A percentile compares a stretch with the other conserved stretches of the same genome.
These are phyloP conservation scores for Haematococcus lacustris DNA, from an alignment of 139 green algal genomes.

Conservation along the genomic window DNA sequence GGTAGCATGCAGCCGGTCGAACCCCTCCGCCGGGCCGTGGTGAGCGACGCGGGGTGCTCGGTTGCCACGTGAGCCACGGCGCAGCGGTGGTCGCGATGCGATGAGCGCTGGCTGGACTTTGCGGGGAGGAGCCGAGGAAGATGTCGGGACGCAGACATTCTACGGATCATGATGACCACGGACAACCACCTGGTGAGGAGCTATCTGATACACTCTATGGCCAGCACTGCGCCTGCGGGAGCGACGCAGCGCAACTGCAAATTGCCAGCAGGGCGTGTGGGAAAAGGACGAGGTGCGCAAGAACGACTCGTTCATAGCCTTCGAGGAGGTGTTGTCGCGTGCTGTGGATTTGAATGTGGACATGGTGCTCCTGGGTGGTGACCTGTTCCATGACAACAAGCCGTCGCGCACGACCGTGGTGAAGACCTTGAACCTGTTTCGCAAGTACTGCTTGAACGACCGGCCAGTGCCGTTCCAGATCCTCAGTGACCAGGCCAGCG, in stretches of 20 bases:
- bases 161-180: constrained; percentile 85
- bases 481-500: constrained; percentile 69
- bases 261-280: constrained; percentile 72
- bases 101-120: no score
- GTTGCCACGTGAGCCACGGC: no score
- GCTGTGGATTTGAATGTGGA: constrained; percentile 57
- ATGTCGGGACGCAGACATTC: no score
- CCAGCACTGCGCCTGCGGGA: not conserved
- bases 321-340: constrained; percentile 81
- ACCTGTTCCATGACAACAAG: constrained; percentile 98
- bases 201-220: not conserved
- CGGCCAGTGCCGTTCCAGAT: constrained; percentile 65
- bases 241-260: not conserved
- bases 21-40: no score
- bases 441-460: constrained; percentile 74
- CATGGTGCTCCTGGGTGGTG: constrained; percentile 87
- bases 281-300: constrained; percentile 88
- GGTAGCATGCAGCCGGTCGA: no score
- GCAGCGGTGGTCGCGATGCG: no score
- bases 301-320: constrained; percentile 88
- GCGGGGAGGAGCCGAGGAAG: no score
- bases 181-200: constrained; percentile 92
- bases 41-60: no score
- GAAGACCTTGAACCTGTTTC: constrained; percentile 75
- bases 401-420: constrained; percentile 67